Base-by-base conservation (phyloP, 306 rosid genomes). In the Fragaria vesca region DNA sequence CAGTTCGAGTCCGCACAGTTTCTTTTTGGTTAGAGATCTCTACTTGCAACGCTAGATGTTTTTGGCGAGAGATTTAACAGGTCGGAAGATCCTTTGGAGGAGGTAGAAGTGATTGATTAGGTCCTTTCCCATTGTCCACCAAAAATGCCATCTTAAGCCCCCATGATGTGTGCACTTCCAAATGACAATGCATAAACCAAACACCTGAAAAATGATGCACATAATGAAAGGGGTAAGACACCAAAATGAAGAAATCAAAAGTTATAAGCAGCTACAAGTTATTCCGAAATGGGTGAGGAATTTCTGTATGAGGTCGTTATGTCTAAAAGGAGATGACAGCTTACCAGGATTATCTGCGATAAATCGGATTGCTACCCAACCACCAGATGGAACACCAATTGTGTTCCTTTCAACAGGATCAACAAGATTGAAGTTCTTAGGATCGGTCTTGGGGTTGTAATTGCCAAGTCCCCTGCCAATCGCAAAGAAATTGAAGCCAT, bases 71-170 rank as follows among this genome's bases (percentile, higher is more conserved):
- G 11, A 48, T 16, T 82, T 72, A 91, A 51, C 99, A 95, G 83
- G 87, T 93, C 13, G 99, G 99, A 77, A 93, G 97, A 86, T 95
- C 96, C 13, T 78, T 85, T 10, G 99, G 99, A 75, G 99, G 99
- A 17, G 97, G 90, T 55, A 87, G 66, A 75, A 92, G 2, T 9
- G 98, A 87, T 61, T 95, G 79, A 51, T 81, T 88, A 45, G 93
- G 90, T 66, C 98, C 96, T 76, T 90, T 90, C 0, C 98, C 98
- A 77, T 92, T 92, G 57, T 94, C 95, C 81, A 94, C 98, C 83
- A 94, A 81, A 83, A 95, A 95, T 0, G 97, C 97, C 98, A 95
- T 95, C 87, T 95, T 95, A 57, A 95, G 87, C 8, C 98, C 98
- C 98, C 98, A 92, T 69, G 98, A 87, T 68, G 98, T 94, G 74